phyloP scores from a whole-genome alignment of 805 yeast genomes.

The Saturnispora quitensis region DNA sequence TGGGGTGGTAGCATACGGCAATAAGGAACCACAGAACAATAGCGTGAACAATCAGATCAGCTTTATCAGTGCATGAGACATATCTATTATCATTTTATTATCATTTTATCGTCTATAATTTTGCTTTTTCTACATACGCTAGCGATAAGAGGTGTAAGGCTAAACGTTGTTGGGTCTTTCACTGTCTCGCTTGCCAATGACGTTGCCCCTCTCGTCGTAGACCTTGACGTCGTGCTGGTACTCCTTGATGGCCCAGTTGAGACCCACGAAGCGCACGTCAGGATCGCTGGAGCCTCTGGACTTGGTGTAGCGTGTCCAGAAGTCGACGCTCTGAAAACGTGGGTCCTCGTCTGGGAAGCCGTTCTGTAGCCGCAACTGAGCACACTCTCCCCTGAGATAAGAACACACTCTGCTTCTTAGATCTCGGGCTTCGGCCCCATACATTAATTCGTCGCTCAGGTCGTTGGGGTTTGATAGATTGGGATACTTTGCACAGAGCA shows the following conservation, averaged over 20 bases:
- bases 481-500: conserved; percentile 44
- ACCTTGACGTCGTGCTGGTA: conserved; percentile 38
- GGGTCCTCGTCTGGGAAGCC: conserved; percentile 53
- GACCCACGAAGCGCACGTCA: conserved; percentile 62
- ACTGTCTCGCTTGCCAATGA: conserved; percentile 14
- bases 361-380: conserved; percentile 34
- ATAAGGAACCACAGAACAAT: background rate
- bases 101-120: background rate
- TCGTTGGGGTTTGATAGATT: conserved; percentile 47
- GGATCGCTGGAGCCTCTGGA: conserved; percentile 62
- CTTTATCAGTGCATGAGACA: no score
- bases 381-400: conserved; percentile 54
- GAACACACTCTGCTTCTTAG: conserved; percentile 66
- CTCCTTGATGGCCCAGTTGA: conserved; percentile 75
- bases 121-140: background rate
- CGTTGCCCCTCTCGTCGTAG: conserved; percentile 27
- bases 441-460: conserved; percentile 49
- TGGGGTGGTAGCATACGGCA: background rate
- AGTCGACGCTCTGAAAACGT: conserved; percentile 54
- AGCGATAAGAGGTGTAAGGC: background rate
- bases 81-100: no score
- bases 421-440: conserved; percentile 55
- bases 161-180: conserved; percentile 12
- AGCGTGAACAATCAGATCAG: no score
- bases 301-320: conserved; percentile 64